Evolutionary conservation across 495 filamentous ascomycete species (phyloP), one percentile per base, ranked within the genome.

Genomic region (Neurospora sp.): DNA sequence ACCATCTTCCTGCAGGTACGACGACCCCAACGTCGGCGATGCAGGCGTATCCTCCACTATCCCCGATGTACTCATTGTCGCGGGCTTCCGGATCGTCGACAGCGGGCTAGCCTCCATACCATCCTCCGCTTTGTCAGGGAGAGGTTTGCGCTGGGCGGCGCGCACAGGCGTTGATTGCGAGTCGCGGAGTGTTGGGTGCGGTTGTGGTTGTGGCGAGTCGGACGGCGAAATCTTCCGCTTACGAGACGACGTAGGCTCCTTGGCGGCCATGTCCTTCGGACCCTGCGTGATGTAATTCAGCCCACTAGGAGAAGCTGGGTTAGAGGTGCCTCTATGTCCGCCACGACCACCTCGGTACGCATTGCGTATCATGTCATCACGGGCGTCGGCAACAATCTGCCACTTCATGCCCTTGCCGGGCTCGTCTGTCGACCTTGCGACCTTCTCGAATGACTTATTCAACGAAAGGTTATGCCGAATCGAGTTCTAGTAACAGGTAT

Each of bases 361-460:
- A 31, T 76, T 80, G 59, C 80, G 81, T 10, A 84, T 77, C 85
- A 89, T 87, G 68, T 96, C 93, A 7, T 97, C 92, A 38, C 92
- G 90, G 53, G 90, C 84, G 70, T 94, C 92, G 1, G 90, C 87
- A 3, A 92, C 90, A 78, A 99, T 92, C 81, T 91, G 90, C 96
- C 96, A 99, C 79, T 98, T 97, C 94, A 97, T 97, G 35, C 96
- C 96, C 83, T 99, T 99, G 3, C 96, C 96, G 3, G 96, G 96
- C 78, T 99, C 96, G 76, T 99, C 93, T 0, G 94, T 96, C 6
- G 91, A 88, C 42, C 96, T 91, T 35, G 96, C 91, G 6, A 97
- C 91, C 80, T 98, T 98, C 74, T 91, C 88, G 80, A 99, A 99
- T 0, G 89, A 88, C 81, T 97, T 95, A 78, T 96, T 97, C 69